Percentiles rank a stretch among this genome's conserved stretches.
These are phyloP conservation scores for Picea abies DNA, from an alignment of 83 land plant genomes.

Conservation along the genomic window DNA sequence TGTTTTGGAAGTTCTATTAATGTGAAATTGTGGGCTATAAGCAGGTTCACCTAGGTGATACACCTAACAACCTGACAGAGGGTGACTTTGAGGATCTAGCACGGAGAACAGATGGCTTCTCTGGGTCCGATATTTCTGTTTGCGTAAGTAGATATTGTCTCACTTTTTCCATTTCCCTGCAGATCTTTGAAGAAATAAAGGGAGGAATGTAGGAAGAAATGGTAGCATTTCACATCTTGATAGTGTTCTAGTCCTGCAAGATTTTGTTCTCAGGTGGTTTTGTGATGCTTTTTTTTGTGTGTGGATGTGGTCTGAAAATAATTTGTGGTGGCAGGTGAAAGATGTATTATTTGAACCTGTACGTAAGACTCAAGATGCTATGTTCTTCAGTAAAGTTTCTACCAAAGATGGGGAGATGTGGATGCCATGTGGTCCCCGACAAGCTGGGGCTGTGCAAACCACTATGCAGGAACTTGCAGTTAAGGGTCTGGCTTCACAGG, in stretches of 20 bases:
- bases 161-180: neutral
- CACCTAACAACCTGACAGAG: slow-evolving; percentile 91
- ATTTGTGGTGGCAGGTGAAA: slow-evolving; percentile 65
- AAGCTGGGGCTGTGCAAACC: slow-evolving; percentile 86
- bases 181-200: neutral
- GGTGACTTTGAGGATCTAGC: slow-evolving; percentile 91
- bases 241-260: neutral
- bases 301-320: neutral
- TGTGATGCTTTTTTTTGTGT: neutral
- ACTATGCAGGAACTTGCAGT: slow-evolving; percentile 94
- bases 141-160: slow-evolving; percentile 68
- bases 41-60: slow-evolving; percentile 98
- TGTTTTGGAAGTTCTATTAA: neutral
- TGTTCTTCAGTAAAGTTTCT: slow-evolving; percentile 68
- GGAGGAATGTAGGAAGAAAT: neutral
- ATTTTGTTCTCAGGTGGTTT: neutral
- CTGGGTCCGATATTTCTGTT: slow-evolving; percentile 96
- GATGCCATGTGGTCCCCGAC: slow-evolving; percentile 97
- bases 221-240: neutral
- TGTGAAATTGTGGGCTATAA: neutral
- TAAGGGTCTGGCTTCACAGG: slow-evolving; percentile 87
- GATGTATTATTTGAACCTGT: slow-evolving; percentile 99
- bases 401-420: slow-evolving; percentile 76
- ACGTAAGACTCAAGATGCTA: slow-evolving; percentile 99
- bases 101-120: slow-evolving; percentile 88